A percentile compares a stretch with the other conserved stretches of the same genome.
These are phyloP conservation scores for Blumeria hordei DNA, from an alignment of 2,329 filamentous ascomycete genomes.

Conservation along the genomic window DNA sequence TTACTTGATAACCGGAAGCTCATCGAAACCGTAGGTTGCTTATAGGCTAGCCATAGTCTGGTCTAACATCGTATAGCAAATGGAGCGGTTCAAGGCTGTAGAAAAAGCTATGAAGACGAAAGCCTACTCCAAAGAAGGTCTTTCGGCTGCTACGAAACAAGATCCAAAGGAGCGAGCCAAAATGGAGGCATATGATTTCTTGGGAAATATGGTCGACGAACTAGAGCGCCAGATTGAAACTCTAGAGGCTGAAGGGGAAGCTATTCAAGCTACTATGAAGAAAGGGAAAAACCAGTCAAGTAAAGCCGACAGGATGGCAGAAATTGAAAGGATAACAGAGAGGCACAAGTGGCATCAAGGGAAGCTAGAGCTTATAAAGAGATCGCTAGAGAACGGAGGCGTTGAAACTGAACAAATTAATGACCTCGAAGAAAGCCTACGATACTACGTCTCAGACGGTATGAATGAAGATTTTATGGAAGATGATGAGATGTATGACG, in stretches of 20 bases:
- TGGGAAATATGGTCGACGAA: slow-evolving; percentile 71
- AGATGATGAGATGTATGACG: slow-evolving; percentile 87
- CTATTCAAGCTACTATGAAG: slow-evolving; percentile 70
- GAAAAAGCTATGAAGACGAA: slow-evolving; percentile 99
- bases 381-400: slow-evolving; percentile 77
- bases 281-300: slow-evolving; percentile 72
- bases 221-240: slow-evolving; percentile 83
- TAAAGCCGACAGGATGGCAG: slow-evolving; percentile 70
- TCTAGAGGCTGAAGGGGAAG: slow-evolving; percentile 73
- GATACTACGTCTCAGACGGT: slow-evolving; percentile 83
- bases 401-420: slow-evolving; percentile 71
- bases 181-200: slow-evolving; percentile 65
- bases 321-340: slow-evolving; percentile 66
- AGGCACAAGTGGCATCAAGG: slow-evolving; percentile 91
- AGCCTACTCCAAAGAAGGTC: slow-evolving; percentile 92
- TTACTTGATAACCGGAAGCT: slow-evolving; percentile 80
- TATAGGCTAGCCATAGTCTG: slow-evolving; percentile 3
- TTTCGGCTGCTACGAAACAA: slow-evolving; percentile 74
- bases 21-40: slow-evolving; percentile 65
- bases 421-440: slow-evolving; percentile 75
- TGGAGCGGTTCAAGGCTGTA: slow-evolving; percentile 99
- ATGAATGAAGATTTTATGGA: slow-evolving; percentile 77
- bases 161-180: slow-evolving; percentile 98
- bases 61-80: slow-evolving; percentile 40
- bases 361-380: slow-evolving; percentile 73